Conservation (phyloP, 768 basidiomycete species). For the Trametes villosa region DNA sequence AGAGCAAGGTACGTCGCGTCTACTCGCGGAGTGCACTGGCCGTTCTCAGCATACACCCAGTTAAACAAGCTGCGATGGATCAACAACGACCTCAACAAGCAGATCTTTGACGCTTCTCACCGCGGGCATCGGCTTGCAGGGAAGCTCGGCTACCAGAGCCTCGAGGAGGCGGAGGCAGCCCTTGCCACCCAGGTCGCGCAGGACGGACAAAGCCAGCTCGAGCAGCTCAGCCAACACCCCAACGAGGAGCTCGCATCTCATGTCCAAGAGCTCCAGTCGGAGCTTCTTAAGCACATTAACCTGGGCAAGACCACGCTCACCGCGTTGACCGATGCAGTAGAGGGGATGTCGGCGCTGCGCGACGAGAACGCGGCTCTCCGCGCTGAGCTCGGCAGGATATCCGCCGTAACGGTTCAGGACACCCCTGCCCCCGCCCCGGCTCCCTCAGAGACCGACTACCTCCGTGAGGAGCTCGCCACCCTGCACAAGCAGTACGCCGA, state of each 20-base stretch:
- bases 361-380: constrained; percentile 17
- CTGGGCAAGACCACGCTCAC: constrained; percentile 15
- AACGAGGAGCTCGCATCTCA: constrained; percentile 16
- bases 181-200: constrained; percentile 19
- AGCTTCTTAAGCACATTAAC: constrained; percentile 19
- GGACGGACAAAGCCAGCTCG: constrained; percentile 14
- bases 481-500: constrained; percentile 43
- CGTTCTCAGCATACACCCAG: constrained; percentile 12
- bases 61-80: constrained; percentile 37
- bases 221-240: constrained; percentile 15
- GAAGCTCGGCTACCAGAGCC: constrained; percentile 48
- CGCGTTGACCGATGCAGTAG: constrained; percentile 18
- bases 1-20: constrained; percentile 19
- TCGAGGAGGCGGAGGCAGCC: constrained; percentile 45
- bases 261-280: constrained; percentile 19
- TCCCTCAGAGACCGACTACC: constrained; percentile 1
- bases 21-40: not conserved
- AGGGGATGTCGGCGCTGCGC: constrained; percentile 14
- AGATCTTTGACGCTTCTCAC: constrained; percentile 44
- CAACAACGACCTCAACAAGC: constrained; percentile 42
- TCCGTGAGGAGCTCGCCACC: constrained; percentile 7
- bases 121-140: constrained; percentile 44
- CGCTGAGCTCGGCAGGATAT: not conserved
- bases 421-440: not conserved
- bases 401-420: not conserved